phyloP scores from a whole-genome alignment of 805 yeast species.

The Candida alai region DNA sequence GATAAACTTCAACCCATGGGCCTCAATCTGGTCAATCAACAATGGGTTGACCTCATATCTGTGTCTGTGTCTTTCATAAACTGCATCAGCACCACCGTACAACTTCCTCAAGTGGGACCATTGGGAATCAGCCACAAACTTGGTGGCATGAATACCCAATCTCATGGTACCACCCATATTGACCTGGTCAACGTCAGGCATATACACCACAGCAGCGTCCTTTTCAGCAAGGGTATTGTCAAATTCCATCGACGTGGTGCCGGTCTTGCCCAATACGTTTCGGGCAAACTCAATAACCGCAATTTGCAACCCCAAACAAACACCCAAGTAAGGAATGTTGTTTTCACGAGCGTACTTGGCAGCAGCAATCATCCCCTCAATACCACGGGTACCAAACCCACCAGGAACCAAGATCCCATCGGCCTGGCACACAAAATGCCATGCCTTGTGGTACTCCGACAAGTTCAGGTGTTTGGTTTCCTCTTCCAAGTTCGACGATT shows the following conservation, averaged over 20 bases:
- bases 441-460: constrained; percentile 85
- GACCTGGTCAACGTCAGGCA: constrained; percentile 97
- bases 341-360: constrained; percentile 98
- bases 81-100: constrained; percentile 67
- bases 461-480: constrained; percentile 60
- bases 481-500: constrained; percentile 84
- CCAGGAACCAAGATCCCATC: constrained; percentile 98
- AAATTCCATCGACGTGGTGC: constrained; percentile 82
- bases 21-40: constrained; percentile 66
- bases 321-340: constrained; percentile 91
- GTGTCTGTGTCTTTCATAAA: constrained; percentile 95
- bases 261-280: constrained; percentile 62
- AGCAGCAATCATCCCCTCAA: constrained; percentile 96
- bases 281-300: constrained; percentile 94
- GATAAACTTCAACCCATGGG: constrained; percentile 77
- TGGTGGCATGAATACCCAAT: constrained; percentile 88
- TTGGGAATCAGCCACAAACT: constrained; percentile 64
- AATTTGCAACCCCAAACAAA: constrained; percentile 94
- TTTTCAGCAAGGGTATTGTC: constrained; percentile 56
- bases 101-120: constrained; percentile 70
- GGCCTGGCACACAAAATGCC: constrained; percentile 90
- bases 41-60: constrained; percentile 96
- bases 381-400: constrained; percentile 96
- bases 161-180: constrained; percentile 99
- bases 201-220: constrained; percentile 80